Evolutionary conservation across 2,329 filamentous ascomycete species (phyloP).

Genomic region (Claviceps capensis): DNA sequence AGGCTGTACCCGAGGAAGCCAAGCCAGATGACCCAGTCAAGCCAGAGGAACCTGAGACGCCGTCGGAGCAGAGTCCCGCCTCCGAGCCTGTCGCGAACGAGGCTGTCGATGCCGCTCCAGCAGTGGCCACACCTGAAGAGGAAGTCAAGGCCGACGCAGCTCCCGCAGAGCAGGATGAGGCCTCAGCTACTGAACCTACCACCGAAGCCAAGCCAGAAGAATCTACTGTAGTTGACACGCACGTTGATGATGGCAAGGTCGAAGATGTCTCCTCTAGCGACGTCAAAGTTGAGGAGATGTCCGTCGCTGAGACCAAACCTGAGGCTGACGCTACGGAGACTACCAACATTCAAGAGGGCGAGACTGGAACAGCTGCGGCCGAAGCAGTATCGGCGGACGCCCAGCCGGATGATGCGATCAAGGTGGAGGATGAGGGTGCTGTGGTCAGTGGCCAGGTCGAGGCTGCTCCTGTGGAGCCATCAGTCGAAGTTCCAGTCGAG

Average conservation of each 20-base stretch:
- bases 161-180: neutral
- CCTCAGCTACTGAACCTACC: neutral
- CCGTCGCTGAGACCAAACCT: neutral
- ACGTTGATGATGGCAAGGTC: neutral
- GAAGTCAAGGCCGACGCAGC: neutral
- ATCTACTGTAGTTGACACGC: neutral
- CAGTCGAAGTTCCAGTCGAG: neutral
- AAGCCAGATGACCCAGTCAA: neutral
- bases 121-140: neutral
- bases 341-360: neutral
- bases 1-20: slow-evolving; percentile 6
- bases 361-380: neutral
- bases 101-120: neutral
- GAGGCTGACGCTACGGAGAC: neutral
- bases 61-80: neutral
- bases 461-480: neutral
- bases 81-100: neutral
- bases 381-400: neutral
- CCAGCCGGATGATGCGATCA: neutral
- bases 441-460: neutral
- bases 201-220: neutral
- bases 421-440: neutral
- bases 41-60: neutral
- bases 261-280: neutral
- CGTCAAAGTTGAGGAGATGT: neutral